phyloP scores from a whole-genome alignment of 2,329 filamentous ascomycete species.

The Balansia obtecta region DNA sequence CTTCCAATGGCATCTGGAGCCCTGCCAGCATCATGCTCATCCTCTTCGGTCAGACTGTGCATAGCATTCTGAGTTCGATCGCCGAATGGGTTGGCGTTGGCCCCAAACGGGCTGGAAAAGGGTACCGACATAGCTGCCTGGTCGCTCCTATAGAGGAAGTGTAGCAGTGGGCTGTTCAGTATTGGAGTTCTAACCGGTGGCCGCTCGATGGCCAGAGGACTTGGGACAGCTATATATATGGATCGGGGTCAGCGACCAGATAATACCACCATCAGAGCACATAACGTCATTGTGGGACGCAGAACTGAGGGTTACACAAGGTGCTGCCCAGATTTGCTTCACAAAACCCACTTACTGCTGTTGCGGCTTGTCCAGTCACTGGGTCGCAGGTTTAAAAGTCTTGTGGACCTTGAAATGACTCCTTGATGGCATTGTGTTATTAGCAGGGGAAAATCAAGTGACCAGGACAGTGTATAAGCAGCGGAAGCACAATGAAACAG shows the following conservation, averaged over 20 bases:
- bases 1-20: constrained; percentile 31
- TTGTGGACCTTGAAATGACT: background rate
- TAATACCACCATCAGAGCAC: background rate
- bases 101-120: constrained; percentile 63
- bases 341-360: background rate
- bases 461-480: background rate
- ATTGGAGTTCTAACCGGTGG: background rate
- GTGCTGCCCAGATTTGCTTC: background rate
- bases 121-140: constrained; percentile 52
- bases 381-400: background rate
- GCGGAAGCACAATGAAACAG: background rate
- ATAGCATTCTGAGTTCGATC: constrained; percentile 27
- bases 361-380: background rate
- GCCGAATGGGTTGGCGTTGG: constrained; percentile 63
- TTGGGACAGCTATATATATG: background rate
- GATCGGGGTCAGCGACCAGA: background rate
- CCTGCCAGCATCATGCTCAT: constrained; percentile 63
- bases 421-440: background rate
- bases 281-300: background rate
- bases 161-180: no score
- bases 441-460: background rate
- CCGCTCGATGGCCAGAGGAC: background rate
- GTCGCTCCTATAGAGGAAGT: background rate
- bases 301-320: background rate
- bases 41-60: constrained; percentile 62